These are phyloP conservation scores for Aphanomyces astaci DNA, from an alignment of 352 stramenopile species.

Conservation along the genomic window DNA sequence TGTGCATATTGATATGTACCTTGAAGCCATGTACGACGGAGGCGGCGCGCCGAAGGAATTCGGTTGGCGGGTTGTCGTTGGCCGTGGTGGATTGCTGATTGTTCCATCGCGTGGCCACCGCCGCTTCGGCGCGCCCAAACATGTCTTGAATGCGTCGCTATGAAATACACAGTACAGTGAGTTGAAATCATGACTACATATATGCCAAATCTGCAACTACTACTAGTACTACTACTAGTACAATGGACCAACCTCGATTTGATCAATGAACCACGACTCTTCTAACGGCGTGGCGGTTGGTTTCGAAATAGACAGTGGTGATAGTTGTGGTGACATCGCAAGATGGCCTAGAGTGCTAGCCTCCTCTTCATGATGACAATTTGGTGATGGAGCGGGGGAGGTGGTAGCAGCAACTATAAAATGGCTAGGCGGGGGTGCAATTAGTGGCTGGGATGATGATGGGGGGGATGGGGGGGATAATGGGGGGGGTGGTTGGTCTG, in stretches of 20 bases:
- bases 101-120: background rate
- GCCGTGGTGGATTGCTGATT: slow-evolving; percentile 11
- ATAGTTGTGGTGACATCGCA: too few relatives aligned
- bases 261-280: slow-evolving; percentile 17
- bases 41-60: background rate
- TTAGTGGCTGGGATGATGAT: background rate
- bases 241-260: slow-evolving; percentile 22
- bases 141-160: slow-evolving; percentile 18
- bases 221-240: too few relatives aligned
- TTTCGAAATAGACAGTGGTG: too few relatives aligned
- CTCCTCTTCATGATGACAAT: too few relatives aligned
- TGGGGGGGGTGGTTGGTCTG: background rate
- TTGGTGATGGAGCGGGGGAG: too few relatives aligned
- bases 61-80: background rate
- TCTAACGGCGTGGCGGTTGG: background rate
- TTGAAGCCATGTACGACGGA: slow-evolving; percentile 18
- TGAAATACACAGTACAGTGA: background rate
- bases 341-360: too few relatives aligned
- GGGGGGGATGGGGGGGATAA: background rate
- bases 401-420: too few relatives aligned
- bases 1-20: too few relatives aligned
- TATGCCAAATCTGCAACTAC: too few relatives aligned
- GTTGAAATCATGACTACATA: too few relatives aligned
- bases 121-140: slow-evolving; percentile 10
- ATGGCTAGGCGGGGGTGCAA: too few relatives aligned